Conservation (phyloP, 805 yeast species). For the Kluyveromyces siamensis region DNA sequence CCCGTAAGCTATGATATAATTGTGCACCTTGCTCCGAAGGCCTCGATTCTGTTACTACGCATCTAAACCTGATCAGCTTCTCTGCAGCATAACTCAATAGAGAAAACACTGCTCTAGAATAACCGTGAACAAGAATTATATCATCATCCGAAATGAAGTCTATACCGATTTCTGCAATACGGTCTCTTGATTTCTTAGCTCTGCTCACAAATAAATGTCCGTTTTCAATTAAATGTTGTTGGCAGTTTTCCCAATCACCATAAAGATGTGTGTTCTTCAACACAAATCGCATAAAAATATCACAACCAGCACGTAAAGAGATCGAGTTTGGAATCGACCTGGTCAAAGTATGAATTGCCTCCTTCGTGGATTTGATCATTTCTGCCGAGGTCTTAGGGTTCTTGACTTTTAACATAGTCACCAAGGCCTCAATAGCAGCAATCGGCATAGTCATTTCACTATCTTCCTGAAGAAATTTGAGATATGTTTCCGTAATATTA, state of each 20-base stretch:
- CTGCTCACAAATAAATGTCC: slow-evolving; percentile 87
- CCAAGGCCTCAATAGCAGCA: slow-evolving; percentile 93
- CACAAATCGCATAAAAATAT: slow-evolving; percentile 88
- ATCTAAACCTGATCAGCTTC: slow-evolving; percentile 76
- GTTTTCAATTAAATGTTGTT: slow-evolving; percentile 79
- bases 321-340: slow-evolving; percentile 81
- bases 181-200: slow-evolving; percentile 81
- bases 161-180: slow-evolving; percentile 79
- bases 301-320: slow-evolving; percentile 95
- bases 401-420: slow-evolving; percentile 68
- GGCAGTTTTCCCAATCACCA: slow-evolving; percentile 93
- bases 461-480: slow-evolving; percentile 76
- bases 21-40: slow-evolving; percentile 69
- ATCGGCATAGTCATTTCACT: slow-evolving; percentile 98
- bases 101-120: slow-evolving; percentile 80
- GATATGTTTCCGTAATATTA: slow-evolving; percentile 75
- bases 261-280: slow-evolving; percentile 73
- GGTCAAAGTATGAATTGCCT: slow-evolving; percentile 68
- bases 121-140: slow-evolving; percentile 80
- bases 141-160: slow-evolving; percentile 93
- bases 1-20: slow-evolving; percentile 61
- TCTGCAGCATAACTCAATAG: slow-evolving; percentile 67
- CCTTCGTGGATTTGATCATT: slow-evolving; percentile 68
- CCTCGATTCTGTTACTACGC: slow-evolving; percentile 86
- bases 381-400: slow-evolving; percentile 94